Percentiles rank a stretch among this genome's conserved stretches.
These are phyloP conservation scores for Orychophragmus violaceus DNA, from an alignment of 345 rosid genomes.

Conservation along the genomic window DNA sequence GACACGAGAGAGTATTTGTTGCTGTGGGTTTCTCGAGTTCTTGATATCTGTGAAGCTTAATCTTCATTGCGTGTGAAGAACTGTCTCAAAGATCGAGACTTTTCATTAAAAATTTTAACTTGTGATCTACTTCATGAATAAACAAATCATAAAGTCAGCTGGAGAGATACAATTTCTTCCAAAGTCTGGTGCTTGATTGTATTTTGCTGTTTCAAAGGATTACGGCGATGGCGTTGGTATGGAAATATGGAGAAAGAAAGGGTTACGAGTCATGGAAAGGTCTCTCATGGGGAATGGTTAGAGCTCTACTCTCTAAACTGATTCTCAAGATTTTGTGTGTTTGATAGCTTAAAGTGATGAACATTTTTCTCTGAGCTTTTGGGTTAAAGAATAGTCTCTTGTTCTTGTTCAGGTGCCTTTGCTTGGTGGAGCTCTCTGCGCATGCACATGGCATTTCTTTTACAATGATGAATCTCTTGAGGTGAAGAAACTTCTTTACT, in stretches of 20 bases:
- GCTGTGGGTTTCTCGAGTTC: background rate
- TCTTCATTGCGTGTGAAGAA: background rate
- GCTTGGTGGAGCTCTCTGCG: conserved; percentile 98
- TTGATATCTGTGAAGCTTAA: background rate
- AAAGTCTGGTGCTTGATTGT: background rate
- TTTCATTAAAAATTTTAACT: background rate
- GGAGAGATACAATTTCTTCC: background rate
- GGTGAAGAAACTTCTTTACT: conserved; percentile 40
- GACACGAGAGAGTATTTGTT: background rate
- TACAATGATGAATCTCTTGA: conserved; percentile 87
- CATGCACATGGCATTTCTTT: conserved; percentile 97
- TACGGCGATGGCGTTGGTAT: conserved; percentile 87
- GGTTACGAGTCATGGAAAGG: conserved; percentile 94
- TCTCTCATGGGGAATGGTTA: conserved; percentile 96
- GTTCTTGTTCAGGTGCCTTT: conserved; percentile 60
- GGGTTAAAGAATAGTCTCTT: background rate
- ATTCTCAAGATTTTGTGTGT: background rate
- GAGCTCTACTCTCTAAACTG: conserved; percentile 10
- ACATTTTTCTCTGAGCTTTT: conserved; percentile 55
- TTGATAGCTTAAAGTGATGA: conserved; percentile 39
- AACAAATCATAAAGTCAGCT: background rate
- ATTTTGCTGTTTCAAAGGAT: conserved; percentile 43
- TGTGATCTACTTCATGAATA: background rate
- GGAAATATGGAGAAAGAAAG: conserved; percentile 88
- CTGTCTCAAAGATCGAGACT: conserved; percentile 1